Evolutionary conservation across 257 asterid genomes (phyloP), one percentile per base, ranked within the genome.

Genomic region (Solanum verrucosum): DNA sequence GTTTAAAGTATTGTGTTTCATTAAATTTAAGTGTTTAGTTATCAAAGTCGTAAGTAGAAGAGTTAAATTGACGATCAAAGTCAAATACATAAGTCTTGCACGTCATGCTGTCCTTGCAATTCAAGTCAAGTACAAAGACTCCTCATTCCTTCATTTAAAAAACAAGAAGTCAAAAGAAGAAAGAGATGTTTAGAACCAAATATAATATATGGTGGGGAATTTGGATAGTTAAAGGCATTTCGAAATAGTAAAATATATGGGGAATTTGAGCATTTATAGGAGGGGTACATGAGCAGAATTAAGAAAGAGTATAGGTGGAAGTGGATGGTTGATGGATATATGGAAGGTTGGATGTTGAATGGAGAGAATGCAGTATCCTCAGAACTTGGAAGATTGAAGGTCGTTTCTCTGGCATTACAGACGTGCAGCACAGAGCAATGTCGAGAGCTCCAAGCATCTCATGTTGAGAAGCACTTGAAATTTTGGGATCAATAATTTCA

Each of bases 351-450:
- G 89, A 71, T 60, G 90, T 93, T 15, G 91, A 89, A 71, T 89
- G 70, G 79, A 95, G 90, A 63, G 92, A 92, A 85, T 93, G 93
- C 77, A 96, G 95, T 34, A 86, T 89, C 84, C 88, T 93, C 16
- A 90, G 92, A 87, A 94, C 95, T 82, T 95, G 94, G 59, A 87
- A 84, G 96, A 95, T 93, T 6, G 96, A 88, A 34, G 98, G 98
- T 89, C 98, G 92, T 92, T 93, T 96, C 86, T 96, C 98, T 9
- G 98, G 96, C 60, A 91, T 82, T 23, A 96, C 95, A 83, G 90
- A 86, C 3, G 97, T 95, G 86, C 99, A 94, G 29, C 84, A 87
- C 27, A 94, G 88, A 40, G 94, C 96, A 70, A 95, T 92, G 74
- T 95, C 95, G 23, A 95, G 94, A 81, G 93, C 99, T 70, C 87